These are phyloP conservation scores for Biancaea sappan DNA, from an alignment of 306 rosid genomes.

Conservation along the genomic window DNA sequence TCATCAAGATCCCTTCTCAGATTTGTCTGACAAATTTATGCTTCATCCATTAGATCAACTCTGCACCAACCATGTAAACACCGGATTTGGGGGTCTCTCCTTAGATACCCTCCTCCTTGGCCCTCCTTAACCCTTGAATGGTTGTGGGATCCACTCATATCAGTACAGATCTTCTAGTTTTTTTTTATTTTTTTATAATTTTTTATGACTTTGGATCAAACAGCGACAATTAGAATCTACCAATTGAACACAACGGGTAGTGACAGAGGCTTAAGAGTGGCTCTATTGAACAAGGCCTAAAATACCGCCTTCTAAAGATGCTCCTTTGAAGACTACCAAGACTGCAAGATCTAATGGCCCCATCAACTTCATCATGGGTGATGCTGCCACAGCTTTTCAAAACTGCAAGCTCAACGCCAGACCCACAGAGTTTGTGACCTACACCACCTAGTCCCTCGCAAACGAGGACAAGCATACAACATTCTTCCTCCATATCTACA, in stretches of 20 bases:
- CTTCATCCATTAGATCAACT: too few relatives aligned
- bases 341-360: constrained; percentile 19
- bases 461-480: neutral
- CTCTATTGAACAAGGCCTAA: neutral
- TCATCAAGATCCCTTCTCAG: too few relatives aligned
- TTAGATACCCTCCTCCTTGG: too few relatives aligned
- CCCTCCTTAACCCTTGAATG: too few relatives aligned
- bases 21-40: too few relatives aligned
- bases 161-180: too few relatives aligned
- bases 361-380: neutral
- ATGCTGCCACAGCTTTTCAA: neutral
- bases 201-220: too few relatives aligned
- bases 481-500: neutral
- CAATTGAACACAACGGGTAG: neutral
- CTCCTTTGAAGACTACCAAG: constrained; percentile 8
- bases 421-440: neutral
- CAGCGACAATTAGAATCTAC: too few relatives aligned
- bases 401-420: constrained; percentile 7
- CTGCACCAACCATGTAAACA: too few relatives aligned
- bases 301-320: neutral
- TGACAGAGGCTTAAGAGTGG: neutral
- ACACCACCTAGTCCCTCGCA: constrained; percentile 5
- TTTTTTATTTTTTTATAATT: too few relatives aligned
- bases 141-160: too few relatives aligned
- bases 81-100: too few relatives aligned